These are phyloP conservation scores for Rhizopogon rudus DNA, from an alignment of 768 basidiomycete genomes.

Conservation along the genomic window DNA sequence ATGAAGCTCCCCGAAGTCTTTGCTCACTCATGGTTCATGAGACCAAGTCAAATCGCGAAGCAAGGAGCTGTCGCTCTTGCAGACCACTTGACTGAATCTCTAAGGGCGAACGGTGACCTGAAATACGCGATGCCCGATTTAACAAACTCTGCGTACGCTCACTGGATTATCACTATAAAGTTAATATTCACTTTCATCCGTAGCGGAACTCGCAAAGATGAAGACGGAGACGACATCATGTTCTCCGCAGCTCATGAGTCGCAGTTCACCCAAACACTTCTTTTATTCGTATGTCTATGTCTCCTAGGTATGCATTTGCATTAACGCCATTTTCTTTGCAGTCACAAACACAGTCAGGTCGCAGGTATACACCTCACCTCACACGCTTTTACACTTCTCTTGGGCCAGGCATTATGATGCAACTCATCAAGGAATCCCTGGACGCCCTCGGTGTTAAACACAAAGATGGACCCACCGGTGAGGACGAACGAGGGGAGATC, in stretches of 20 bases:
- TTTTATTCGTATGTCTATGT: slow-evolving; percentile 77
- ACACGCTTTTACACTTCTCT: slow-evolving; percentile 77
- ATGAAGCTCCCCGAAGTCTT: slow-evolving; percentile 56
- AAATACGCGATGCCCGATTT: slow-evolving; percentile 60
- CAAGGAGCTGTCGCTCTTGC: slow-evolving; percentile 53
- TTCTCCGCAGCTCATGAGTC: slow-evolving; percentile 48
- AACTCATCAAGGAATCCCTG: slow-evolving; percentile 52
- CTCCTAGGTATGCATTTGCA: not conserved
- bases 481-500: slow-evolving; percentile 8
- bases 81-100: slow-evolving; percentile 59
- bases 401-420: slow-evolving; percentile 46
- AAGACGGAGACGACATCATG: slow-evolving; percentile 61
- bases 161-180: not conserved
- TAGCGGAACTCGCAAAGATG: slow-evolving; percentile 27
- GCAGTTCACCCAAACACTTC: slow-evolving; percentile 76
- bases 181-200: not conserved
- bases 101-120: slow-evolving; percentile 72
- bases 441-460: slow-evolving; percentile 43
- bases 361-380: slow-evolving; percentile 66
- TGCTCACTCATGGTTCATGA: slow-evolving; percentile 69
- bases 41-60: slow-evolving; percentile 65
- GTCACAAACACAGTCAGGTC: slow-evolving; percentile 81
- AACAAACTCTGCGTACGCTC: slow-evolving; percentile 26
- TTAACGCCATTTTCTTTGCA: slow-evolving; percentile 20
- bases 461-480: slow-evolving; percentile 32